Evolutionary conservation across 2,329 filamentous ascomycete genomes (phyloP).

Genomic region (Fusarium sp.): DNA sequence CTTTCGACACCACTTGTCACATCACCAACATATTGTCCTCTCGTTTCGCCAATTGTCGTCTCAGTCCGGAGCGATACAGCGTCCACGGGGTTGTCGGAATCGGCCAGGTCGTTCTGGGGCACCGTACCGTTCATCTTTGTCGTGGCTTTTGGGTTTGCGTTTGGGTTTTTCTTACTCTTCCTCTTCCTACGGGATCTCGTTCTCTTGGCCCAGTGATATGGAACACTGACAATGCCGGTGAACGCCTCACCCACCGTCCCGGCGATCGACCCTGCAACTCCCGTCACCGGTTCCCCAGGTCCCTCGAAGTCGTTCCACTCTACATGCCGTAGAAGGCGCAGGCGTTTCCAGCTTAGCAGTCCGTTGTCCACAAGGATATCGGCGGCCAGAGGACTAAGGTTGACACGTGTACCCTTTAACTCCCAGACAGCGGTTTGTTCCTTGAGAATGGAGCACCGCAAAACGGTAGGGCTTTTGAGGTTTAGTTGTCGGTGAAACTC

Average conservation of each 20-base stretch:
- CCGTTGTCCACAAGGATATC: conserved; percentile 74
- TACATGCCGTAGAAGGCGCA: conserved; percentile 76
- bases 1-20: conserved; percentile 67
- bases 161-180: conserved; percentile 24
- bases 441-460: conserved; percentile 77
- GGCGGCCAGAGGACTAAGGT: conserved; percentile 76
- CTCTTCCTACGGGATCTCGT: conserved; percentile 63
- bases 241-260: conserved; percentile 72
- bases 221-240: conserved; percentile 75
- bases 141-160: conserved; percentile 5
- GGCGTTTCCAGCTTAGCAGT: conserved; percentile 74
- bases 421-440: conserved; percentile 78
- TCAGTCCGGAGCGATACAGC: conserved; percentile 29
- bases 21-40: conserved; percentile 64
- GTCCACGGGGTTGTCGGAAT: conserved; percentile 17
- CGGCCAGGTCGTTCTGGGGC: conserved; percentile 6
- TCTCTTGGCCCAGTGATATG: conserved; percentile 72
- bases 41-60: conserved; percentile 36
- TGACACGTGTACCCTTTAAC: conserved; percentile 72
- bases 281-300: conserved; percentile 80
- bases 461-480: conserved; percentile 65
- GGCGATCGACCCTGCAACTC: conserved; percentile 74
- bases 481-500: conserved; percentile 76
- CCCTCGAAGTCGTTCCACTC: conserved; percentile 87
- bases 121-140: conserved; percentile 1